Conservation (phyloP, 1,284 basidiomycete species). For the Irpex sp. region DNA sequence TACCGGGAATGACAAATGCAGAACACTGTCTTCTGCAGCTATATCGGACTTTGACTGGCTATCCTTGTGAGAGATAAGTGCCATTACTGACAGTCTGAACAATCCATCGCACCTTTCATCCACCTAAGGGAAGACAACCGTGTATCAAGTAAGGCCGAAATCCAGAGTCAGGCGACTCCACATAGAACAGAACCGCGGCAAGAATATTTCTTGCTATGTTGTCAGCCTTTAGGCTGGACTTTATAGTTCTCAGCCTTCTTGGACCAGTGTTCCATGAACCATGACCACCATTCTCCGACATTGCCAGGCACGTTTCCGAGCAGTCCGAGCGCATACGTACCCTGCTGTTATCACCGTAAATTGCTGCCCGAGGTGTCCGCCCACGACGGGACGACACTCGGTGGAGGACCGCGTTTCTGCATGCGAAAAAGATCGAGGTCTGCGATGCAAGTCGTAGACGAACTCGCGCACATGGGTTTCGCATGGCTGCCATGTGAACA, state of each 20-base stretch:
- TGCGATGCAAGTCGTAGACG: neutral
- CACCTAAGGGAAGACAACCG: slow-evolving; percentile 10
- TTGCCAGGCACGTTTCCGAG: slow-evolving; percentile 9
- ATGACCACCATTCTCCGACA: slow-evolving; percentile 13
- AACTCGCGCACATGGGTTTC: neutral
- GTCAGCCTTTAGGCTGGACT: neutral
- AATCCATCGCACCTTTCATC: slow-evolving; percentile 10
- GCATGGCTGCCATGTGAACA: slow-evolving; percentile 1
- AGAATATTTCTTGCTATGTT: neutral
- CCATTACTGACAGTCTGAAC: neutral
- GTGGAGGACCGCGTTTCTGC: neutral
- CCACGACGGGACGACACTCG: neutral
- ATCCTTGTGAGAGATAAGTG: slow-evolving; percentile 10
- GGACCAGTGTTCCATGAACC: slow-evolving; percentile 1
- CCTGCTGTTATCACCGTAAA: neutral
- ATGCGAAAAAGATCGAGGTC: neutral
- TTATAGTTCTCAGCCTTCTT: neutral
- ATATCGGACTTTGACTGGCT: neutral
- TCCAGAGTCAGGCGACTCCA: neutral
- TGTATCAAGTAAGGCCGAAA: slow-evolving; percentile 1
- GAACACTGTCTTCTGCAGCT: neutral
- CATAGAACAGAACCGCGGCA: neutral
- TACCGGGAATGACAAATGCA: slow-evolving; percentile 6
- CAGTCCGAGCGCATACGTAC: neutral
- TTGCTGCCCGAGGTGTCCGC: neutral